Conservation (phyloP, 2,329 filamentous ascomycete species). For the Fusarium dimerum region DNA sequence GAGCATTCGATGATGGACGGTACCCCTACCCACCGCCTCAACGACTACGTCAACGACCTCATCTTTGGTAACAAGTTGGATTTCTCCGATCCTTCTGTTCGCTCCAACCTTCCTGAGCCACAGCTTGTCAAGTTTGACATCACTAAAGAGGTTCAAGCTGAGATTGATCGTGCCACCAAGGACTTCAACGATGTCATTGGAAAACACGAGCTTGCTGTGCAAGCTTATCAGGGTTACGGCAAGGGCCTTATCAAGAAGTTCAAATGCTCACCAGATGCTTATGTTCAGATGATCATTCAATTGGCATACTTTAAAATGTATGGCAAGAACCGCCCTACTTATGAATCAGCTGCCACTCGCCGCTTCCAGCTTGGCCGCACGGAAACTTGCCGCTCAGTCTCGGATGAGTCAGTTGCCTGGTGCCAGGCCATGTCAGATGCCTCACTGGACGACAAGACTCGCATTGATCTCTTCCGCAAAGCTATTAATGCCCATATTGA, state of each 20-base stretch:
- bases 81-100: constrained; percentile 74
- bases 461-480: constrained; percentile 75
- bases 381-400: constrained; percentile 91
- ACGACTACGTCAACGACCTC: constrained; percentile 88
- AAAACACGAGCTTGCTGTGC: constrained; percentile 87
- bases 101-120: constrained; percentile 83
- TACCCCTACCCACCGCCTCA: constrained; percentile 93
- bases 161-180: constrained; percentile 75
- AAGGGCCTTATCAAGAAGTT: constrained; percentile 99
- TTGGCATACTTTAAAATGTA: constrained; percentile 99
- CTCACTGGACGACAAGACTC: constrained; percentile 61
- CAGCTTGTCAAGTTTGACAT: constrained; percentile 76
- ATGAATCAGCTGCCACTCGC: constrained; percentile 92
- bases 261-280: constrained; percentile 96
- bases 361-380: constrained; percentile 96
- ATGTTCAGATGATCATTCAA: constrained; percentile 98
- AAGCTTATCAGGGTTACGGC: constrained; percentile 95
- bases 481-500: constrained; percentile 81
- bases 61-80: constrained; percentile 96
- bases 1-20: constrained; percentile 99
- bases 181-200: constrained; percentile 83
- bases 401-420: constrained; percentile 88
- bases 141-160: constrained; percentile 69
- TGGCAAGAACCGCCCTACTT: constrained; percentile 94
- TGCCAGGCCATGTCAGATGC: constrained; percentile 83